Percentiles rank a stretch among this genome's conserved stretches.
Evolutionary conservation across 2,329 filamentous ascomycete genomes (phyloP).

Genomic region (Pseudocercospora crystallina): DNA sequence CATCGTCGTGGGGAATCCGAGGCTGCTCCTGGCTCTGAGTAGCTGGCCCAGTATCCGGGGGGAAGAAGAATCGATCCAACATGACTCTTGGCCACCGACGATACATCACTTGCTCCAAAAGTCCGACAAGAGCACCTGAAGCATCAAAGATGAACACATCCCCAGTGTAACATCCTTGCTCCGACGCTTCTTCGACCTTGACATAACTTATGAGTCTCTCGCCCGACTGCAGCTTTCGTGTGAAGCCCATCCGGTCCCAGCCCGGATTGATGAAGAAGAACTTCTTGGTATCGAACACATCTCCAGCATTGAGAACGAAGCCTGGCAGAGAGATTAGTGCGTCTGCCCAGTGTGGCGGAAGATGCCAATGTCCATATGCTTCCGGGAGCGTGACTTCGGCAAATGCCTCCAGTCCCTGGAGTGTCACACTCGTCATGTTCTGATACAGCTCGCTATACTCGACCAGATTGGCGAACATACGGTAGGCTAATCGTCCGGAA

Average conservation of each 20-base stretch:
- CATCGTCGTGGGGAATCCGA: too few species aligned
- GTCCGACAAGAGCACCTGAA: constrained; percentile 19
- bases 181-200: constrained; percentile 30
- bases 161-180: constrained; percentile 22
- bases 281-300: constrained; percentile 30
- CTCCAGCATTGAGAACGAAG: constrained; percentile 37
- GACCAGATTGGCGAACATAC: constrained; percentile 16
- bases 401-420: constrained; percentile 39
- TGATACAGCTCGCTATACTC: constrained; percentile 19
- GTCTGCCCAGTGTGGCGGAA: constrained; percentile 38
- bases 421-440: constrained; percentile 14
- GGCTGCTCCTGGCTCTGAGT: constrained; percentile 33
- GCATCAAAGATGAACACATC: constrained; percentile 27
- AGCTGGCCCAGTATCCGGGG: constrained; percentile 51
- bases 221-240: constrained; percentile 30
- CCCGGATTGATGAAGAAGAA: constrained; percentile 39
- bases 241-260: constrained; percentile 32
- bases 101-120: constrained; percentile 50
- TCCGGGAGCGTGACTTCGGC: constrained; percentile 20
- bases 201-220: constrained; percentile 37
- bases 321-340: constrained; percentile 28
- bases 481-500: constrained; percentile 42
- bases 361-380: constrained; percentile 15
- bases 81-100: constrained; percentile 64
- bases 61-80: constrained; percentile 65